Evolutionary conservation across 371 early-diverging fungal species (phyloP).

Genomic region (Chytridium lagenaria): DNA sequence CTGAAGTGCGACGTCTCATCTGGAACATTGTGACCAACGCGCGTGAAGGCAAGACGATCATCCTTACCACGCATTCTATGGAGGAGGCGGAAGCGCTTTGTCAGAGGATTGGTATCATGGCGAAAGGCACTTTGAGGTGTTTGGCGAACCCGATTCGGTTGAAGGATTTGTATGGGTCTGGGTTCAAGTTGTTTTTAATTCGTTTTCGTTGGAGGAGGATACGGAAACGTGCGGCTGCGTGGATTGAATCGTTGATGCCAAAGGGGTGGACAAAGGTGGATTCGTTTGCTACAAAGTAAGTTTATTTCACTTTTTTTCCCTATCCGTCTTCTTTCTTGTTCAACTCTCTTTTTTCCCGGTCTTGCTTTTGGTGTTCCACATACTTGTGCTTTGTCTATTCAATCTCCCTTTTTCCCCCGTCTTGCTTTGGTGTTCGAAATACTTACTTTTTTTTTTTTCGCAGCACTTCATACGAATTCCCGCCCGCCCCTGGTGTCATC

Average conservation of each 20-base stretch:
- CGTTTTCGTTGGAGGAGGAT: conserved; percentile 45
- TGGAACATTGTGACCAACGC: conserved; percentile 72
- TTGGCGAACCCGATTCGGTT: conserved; percentile 67
- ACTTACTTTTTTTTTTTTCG: no score
- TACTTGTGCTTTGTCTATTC: no score
- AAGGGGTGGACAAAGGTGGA: conserved; percentile 56
- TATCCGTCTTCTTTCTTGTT: neutral
- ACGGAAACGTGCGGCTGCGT: conserved; percentile 24
- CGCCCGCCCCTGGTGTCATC: conserved; percentile 33
- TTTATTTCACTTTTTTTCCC: no score
- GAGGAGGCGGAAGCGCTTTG: conserved; percentile 74
- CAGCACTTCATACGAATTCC: conserved; percentile 64
- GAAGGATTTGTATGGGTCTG: conserved; percentile 73
- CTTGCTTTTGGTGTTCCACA: neutral
- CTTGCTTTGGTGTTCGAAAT: no score
- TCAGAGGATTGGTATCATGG: conserved; percentile 74
- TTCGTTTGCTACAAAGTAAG: conserved; percentile 54
- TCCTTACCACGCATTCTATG: conserved; percentile 74
- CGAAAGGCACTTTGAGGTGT: conserved; percentile 73
- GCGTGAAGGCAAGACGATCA: conserved; percentile 64
- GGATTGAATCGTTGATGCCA: conserved; percentile 56
- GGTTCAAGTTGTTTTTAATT: conserved; percentile 68
- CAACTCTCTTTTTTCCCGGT: neutral
- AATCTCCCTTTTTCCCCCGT: no score
- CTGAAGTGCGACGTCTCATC: conserved; percentile 70